phyloP scores from a whole-genome alignment of 1,284 basidiomycete species.

The Pascua sp. region DNA sequence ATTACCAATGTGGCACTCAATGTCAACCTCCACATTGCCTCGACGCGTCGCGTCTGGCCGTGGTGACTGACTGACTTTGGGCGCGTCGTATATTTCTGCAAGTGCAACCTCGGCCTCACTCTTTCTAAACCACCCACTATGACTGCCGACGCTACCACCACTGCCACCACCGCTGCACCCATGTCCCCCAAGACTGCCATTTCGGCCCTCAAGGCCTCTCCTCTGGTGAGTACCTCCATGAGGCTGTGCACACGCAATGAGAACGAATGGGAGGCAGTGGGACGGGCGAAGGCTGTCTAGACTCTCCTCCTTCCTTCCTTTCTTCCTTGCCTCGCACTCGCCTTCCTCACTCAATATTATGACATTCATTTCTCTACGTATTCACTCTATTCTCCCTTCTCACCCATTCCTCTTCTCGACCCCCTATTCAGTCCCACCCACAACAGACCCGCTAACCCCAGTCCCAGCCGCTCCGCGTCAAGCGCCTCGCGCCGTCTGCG shows the following conservation, averaged over 20 bases:
- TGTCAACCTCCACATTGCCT: no score
- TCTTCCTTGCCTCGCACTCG: no score
- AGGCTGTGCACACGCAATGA: no score
- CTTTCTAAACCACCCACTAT: not conserved
- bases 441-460: conserved; percentile 10
- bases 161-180: not conserved
- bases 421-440: not conserved
- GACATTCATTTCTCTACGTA: no score
- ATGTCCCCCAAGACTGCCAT: not conserved
- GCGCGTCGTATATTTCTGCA: no score
- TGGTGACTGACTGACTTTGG: conserved; percentile 10
- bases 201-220: conserved; percentile 7
- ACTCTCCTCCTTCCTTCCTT: no score
- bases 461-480: conserved; percentile 64
- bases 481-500: conserved; percentile 77
- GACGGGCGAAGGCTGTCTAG: no score
- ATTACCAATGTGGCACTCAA: no score
- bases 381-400: not conserved
- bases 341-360: not conserved
- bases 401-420: not conserved
- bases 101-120: no score
- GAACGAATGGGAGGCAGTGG: no score
- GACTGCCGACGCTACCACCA: not conserved
- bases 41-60: conserved; percentile 1
- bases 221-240: conserved; percentile 3